A percentile compares a stretch with the other conserved stretches of the same genome.
Conservation (phyloP, 495 filamentous ascomycete genomes). For the Podospora comata region DNA sequence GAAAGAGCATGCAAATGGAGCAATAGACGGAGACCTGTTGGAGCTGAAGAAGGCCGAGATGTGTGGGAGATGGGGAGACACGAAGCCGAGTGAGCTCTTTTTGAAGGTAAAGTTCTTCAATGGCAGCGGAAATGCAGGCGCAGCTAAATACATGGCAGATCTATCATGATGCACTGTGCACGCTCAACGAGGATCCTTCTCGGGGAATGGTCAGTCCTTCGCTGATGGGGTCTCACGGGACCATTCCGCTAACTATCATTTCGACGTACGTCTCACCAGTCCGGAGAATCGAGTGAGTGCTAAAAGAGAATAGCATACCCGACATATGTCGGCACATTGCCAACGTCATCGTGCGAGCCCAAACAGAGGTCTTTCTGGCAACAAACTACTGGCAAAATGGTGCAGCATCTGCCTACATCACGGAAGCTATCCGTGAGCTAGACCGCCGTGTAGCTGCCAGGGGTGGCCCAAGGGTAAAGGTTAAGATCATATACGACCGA, state of each 20-base stretch:
- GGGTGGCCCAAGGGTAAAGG: conserved; percentile 51
- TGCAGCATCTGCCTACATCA: conserved; percentile 61
- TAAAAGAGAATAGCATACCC: conserved; percentile 43
- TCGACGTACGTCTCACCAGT: conserved; percentile 45
- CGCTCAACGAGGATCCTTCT: conserved; percentile 55
- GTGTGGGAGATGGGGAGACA: conserved; percentile 67
- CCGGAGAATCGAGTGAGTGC: background rate
- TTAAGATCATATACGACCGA: conserved; percentile 75
- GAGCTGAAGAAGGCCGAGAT: conserved; percentile 50
- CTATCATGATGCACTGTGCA: conserved; percentile 62
- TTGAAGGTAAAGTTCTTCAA: conserved; percentile 44
- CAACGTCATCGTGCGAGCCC: conserved; percentile 69
- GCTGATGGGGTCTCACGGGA: conserved; percentile 66
- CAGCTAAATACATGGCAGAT: conserved; percentile 40
- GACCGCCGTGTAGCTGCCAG: conserved; percentile 60
- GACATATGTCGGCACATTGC: conserved; percentile 72
- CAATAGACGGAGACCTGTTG: conserved; percentile 24
- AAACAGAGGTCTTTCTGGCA: conserved; percentile 67
- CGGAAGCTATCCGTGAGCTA: conserved; percentile 65
- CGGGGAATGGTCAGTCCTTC: conserved; percentile 63
- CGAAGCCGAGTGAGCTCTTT: conserved; percentile 64
- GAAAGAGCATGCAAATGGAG: background rate
- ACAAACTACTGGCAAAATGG: conserved; percentile 75
- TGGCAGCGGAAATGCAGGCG: background rate
- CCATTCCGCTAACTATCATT: conserved; percentile 65